phyloP scores from a whole-genome alignment of 805 yeast genomes.

The Kodamaea neixiangensis region DNA sequence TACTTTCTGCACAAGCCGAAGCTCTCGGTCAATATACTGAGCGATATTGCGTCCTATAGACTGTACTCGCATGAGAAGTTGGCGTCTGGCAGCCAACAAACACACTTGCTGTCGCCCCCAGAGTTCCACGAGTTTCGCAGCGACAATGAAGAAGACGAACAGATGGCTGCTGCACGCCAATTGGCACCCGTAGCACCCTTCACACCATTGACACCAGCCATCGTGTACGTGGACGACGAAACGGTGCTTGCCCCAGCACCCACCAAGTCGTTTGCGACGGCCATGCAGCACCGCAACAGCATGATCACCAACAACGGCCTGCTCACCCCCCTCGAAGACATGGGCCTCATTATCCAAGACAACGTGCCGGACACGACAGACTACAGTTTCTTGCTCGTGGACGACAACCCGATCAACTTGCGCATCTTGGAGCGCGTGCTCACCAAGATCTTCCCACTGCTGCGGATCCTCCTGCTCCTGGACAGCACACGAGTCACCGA shows the following conservation, averaged over 20 bases:
- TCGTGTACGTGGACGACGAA: slow-evolving; percentile 2
- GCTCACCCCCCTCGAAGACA: slow-evolving; percentile 11
- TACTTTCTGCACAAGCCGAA: slow-evolving; percentile 16
- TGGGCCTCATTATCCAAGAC: slow-evolving; percentile 12
- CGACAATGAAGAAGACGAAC: slow-evolving; percentile 7
- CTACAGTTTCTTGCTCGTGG: slow-evolving; percentile 33
- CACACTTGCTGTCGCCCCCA: slow-evolving; percentile 8
- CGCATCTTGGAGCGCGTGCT: slow-evolving; percentile 36
- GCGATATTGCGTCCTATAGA: background rate
- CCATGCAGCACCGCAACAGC: slow-evolving; percentile 9
- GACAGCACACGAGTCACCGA: slow-evolving; percentile 32
- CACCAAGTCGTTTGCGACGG: background rate
- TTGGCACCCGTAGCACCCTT: slow-evolving; percentile 6
- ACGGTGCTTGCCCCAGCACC: background rate
- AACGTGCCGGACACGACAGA: slow-evolving; percentile 15
- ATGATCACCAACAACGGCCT: slow-evolving; percentile 10
- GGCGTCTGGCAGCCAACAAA: background rate
- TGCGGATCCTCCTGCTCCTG: slow-evolving; percentile 27
- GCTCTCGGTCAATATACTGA: slow-evolving; percentile 9
- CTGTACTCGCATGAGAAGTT: slow-evolving; percentile 1
- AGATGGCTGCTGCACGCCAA: background rate
- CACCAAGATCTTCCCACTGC: slow-evolving; percentile 34
- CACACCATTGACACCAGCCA: slow-evolving; percentile 13
- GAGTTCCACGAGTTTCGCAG: slow-evolving; percentile 6
- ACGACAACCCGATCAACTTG: slow-evolving; percentile 44